Percentiles rank a stretch among this genome's conserved stretches.
Conservation (phyloP, 352 stramenopile species). For the Globisporangium cystogenes region DNA sequence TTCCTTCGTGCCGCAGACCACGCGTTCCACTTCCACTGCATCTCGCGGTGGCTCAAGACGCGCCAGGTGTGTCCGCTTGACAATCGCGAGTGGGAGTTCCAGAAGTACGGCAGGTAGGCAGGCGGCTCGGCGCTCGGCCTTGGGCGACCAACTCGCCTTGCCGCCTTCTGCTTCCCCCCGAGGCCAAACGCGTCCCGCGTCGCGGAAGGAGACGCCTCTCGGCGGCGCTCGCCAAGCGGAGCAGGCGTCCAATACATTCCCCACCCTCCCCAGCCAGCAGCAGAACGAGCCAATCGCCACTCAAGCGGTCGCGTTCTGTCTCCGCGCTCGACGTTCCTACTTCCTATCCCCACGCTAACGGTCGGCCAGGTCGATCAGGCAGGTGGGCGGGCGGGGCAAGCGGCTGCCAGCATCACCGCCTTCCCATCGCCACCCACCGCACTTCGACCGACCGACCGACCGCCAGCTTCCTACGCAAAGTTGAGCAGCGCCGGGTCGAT, state of each 20-base stretch:
- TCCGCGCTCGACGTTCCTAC: neutral
- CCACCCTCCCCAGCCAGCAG: neutral
- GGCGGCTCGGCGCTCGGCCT: too few relatives aligned
- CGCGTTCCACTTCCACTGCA: conserved; percentile 99
- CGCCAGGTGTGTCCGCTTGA: conserved; percentile 98
- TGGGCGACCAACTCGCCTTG: too few relatives aligned
- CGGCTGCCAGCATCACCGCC: too few relatives aligned
- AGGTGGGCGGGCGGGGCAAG: too few relatives aligned
- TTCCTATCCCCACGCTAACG: conserved; percentile 1
- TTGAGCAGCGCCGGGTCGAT: conserved; percentile 70
- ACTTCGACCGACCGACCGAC: neutral
- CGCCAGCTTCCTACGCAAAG: conserved; percentile 16
- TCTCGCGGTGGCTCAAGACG: conserved; percentile 99
- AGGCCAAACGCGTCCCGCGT: too few relatives aligned
- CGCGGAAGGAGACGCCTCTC: too few relatives aligned
- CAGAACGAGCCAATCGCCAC: too few relatives aligned
- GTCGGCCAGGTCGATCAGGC: too few relatives aligned
- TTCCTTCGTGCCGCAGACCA: conserved; percentile 92
- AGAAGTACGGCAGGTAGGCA: conserved; percentile 94
- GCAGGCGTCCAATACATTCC: neutral
- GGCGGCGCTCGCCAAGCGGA: too few relatives aligned
- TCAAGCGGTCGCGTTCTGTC: neutral
- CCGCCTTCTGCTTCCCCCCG: too few relatives aligned
- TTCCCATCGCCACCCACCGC: too few relatives aligned
- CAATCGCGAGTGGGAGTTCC: conserved; percentile 99